Conservation (phyloP, 192 early-diverging fungal genomes). For the Lunasporangiospora selenospora region DNA sequence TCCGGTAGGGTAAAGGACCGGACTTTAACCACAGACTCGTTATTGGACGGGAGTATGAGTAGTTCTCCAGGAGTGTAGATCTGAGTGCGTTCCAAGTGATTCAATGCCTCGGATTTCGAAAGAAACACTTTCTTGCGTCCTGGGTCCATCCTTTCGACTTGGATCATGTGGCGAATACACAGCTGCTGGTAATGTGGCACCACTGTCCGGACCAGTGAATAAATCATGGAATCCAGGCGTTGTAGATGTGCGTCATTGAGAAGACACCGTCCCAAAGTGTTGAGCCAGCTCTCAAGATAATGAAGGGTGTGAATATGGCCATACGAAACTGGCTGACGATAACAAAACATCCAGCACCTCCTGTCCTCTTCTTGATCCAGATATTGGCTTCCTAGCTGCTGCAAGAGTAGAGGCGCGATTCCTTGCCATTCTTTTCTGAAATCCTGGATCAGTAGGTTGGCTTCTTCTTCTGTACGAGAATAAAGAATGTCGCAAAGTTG, state of each 20-base stretch:
- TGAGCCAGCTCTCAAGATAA: conserved; percentile 16
- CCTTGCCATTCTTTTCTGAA: neutral
- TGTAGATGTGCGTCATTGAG: conserved; percentile 13
- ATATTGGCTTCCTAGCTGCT: conserved; percentile 16
- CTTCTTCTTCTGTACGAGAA: neutral
- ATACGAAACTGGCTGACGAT: conserved; percentile 1
- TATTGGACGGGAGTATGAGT: neutral
- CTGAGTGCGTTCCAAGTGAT: neutral
- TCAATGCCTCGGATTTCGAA: neutral
- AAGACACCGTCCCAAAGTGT: conserved; percentile 3
- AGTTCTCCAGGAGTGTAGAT: neutral
- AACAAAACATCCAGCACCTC: conserved; percentile 24
- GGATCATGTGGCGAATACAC: neutral
- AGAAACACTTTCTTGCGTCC: neutral
- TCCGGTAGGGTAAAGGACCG: too few species aligned
- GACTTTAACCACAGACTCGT: too few species aligned
- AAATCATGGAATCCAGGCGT: conserved; percentile 5
- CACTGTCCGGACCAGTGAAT: neutral
- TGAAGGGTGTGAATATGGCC: conserved; percentile 11
- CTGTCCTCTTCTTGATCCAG: conserved; percentile 3
- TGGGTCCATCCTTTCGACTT: neutral
- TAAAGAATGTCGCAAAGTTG: conserved; percentile 4
- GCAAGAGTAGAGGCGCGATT: neutral
- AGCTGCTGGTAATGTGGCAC: conserved; percentile 10
- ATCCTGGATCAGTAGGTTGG: neutral